phyloP scores from a whole-genome alignment of 768 basidiomycete species.

The Clitopilus hobsonii region DNA sequence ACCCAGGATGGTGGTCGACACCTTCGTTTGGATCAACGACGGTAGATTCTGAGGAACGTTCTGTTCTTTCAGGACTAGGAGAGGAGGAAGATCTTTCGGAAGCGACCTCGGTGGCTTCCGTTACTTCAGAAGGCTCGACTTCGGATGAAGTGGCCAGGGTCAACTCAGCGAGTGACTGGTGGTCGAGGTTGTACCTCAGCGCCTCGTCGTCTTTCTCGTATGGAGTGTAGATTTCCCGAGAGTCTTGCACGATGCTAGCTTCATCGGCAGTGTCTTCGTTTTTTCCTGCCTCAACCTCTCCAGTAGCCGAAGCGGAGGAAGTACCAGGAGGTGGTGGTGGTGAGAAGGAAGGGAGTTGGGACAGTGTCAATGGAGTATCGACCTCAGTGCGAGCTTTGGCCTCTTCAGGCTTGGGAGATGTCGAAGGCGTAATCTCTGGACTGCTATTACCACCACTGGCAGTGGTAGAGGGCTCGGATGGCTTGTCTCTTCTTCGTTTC shows the following conservation, averaged over 20 bases:
- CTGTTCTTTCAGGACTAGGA: background rate
- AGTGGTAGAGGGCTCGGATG: background rate
- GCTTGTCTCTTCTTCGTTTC: background rate
- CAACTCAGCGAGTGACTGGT: no score
- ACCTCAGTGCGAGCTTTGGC: background rate
- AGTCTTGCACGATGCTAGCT: background rate
- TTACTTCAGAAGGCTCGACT: no score
- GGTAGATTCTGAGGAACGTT: background rate
- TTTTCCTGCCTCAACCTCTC: background rate
- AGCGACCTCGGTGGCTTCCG: background rate
- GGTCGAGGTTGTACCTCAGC: background rate
- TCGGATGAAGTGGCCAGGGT: no score
- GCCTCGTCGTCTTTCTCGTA: background rate
- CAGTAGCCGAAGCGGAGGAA: no score
- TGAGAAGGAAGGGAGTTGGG: no score
- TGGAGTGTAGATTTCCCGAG: background rate
- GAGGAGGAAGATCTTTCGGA: background rate
- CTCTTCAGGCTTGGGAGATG: background rate
- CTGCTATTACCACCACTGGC: no score
- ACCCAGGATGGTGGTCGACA: background rate
- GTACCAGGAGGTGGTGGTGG: no score
- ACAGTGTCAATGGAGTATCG: background rate
- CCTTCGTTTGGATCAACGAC: conserved; percentile 1
- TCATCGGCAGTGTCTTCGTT: background rate
- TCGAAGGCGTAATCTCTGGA: background rate